Base-by-base conservation (phyloP, 1,284 basidiomycete species). In the Ceratobasidium sp. region DNA sequence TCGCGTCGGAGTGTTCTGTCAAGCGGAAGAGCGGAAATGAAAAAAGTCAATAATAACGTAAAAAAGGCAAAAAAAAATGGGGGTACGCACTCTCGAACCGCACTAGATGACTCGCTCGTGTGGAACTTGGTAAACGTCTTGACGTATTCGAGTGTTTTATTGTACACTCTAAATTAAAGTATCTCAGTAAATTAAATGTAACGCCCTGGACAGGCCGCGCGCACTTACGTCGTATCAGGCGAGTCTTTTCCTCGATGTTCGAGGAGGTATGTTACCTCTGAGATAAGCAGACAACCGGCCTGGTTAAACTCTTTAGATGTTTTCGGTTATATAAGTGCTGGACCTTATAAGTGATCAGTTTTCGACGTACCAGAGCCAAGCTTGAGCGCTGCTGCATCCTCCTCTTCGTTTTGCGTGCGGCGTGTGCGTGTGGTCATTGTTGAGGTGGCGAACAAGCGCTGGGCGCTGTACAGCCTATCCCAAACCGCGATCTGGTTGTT, bases 121-220 rank as follows among this genome's bases (percentile, higher is more conserved):
- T 93, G 94, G 86, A 96, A 97, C 84, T 96, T 95, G 4, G 94
- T 91, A 84, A 97, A 97, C 10, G 93, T 94, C 84, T 94, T 94
- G 80, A 97, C 95, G 83, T 97, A 97, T 81, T 97, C 95, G 66
- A 95, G 87, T 0, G 96, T 97, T 85, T 97, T 97, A 85, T 95
- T 96, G 84, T 95, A 97, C 15, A 97, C 95, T 55, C 95, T 96
- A 81, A 39, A 20, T 51, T 10, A 13, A 28, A n/a, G n/a, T n/a
- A 61, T 64, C 78, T 46, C 44, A 46, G 13, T 13, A 6, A 13
- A 13, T 46, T 46, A 46, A 13, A 46, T n/a, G n/a, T n/a, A n/a
- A n/a, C n/a, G n/a, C n/a, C n/a, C n/a, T n/a, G n/a, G n/a, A n/a
- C n/a, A n/a, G 7, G 44, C 44, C 15, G 15, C 60, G 68, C 60